Conservation (phyloP, 805 yeast genomes). For the Candida ovalis region DNA sequence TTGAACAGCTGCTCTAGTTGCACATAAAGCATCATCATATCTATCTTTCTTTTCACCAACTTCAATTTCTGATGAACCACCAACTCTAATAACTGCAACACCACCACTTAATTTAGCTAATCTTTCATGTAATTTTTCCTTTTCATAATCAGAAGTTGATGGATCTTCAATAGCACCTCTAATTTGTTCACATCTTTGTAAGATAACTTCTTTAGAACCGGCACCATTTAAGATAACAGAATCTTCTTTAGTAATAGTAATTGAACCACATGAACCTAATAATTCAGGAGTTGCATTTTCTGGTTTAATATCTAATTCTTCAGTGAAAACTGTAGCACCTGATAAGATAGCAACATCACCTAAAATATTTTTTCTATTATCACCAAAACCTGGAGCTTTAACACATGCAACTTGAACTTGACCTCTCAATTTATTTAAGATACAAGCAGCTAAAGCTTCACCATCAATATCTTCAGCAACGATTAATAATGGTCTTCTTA, state of each 20-base stretch:
- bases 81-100: conserved; percentile 97
- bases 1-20: conserved; percentile 98
- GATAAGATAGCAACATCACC: conserved; percentile 94
- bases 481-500: conserved; percentile 88
- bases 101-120: conserved; percentile 96
- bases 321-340: conserved; percentile 90
- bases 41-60: conserved; percentile 99
- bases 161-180: conserved; percentile 73
- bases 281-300: conserved; percentile 88
- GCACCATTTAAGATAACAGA: conserved; percentile 91
- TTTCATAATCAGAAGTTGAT: conserved; percentile 84
- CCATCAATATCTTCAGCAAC: conserved; percentile 97
- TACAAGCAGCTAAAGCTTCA: conserved; percentile 97
- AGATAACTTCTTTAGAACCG: conserved; percentile 77
- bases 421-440: conserved; percentile 94
- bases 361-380: conserved; percentile 92
- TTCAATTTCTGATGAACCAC: conserved; percentile 96
- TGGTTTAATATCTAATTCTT: conserved; percentile 92
- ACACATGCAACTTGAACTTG: conserved; percentile 97
- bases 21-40: conserved; percentile 96
- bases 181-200: conserved; percentile 90
- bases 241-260: conserved; percentile 93
- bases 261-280: conserved; percentile 87
- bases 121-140: conserved; percentile 95
- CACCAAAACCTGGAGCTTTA: conserved; percentile 99